Evolutionary conservation across 2,329 filamentous ascomycete genomes (phyloP).

Genomic region (Sclerotinia trifoliorum): DNA sequence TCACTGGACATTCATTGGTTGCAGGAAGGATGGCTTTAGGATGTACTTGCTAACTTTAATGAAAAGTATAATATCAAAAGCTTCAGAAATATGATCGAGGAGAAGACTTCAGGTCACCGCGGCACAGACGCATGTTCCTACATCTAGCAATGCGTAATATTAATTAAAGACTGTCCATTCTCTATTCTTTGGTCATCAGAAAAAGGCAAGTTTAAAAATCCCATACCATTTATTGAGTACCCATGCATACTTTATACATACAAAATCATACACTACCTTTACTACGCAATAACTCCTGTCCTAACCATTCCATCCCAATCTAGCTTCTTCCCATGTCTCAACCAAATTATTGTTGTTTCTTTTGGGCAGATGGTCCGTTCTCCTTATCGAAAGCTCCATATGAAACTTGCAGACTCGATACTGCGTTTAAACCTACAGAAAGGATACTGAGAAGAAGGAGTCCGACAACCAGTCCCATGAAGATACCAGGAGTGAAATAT

Average conservation of each 20-base stretch:
- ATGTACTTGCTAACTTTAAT: too few relatives aligned
- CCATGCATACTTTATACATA: slow-evolving; percentile 21
- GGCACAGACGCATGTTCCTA: not conserved
- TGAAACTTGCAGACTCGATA: slow-evolving; percentile 80
- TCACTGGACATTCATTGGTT: too few relatives aligned
- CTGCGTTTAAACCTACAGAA: slow-evolving; percentile 71
- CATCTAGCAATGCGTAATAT: not conserved
- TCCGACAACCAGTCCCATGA: slow-evolving; percentile 75
- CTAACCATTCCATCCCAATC: slow-evolving; percentile 1
- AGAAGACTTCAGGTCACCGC: too few relatives aligned
- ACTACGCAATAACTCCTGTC: slow-evolving; percentile 11
- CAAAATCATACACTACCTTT: slow-evolving; percentile 17
- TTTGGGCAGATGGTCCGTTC: slow-evolving; percentile 83
- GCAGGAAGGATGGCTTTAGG: too few relatives aligned
- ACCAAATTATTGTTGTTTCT: slow-evolving; percentile 61
- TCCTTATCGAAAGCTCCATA: slow-evolving; percentile 98
- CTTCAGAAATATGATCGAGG: too few relatives aligned
- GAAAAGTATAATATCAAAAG: too few relatives aligned
- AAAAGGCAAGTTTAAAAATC: not conserved
- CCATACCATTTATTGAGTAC: slow-evolving; percentile 12
- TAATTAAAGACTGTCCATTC: not conserved
- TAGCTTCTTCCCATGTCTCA: not conserved
- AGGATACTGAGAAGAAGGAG: slow-evolving; percentile 75
- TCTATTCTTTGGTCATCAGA: not conserved
- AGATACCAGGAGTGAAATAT: slow-evolving; percentile 88